Percentiles rank a stretch among this genome's conserved stretches.
Conservation (phyloP, 768 basidiomycete genomes). For the Hydnomerulius pinastri region DNA sequence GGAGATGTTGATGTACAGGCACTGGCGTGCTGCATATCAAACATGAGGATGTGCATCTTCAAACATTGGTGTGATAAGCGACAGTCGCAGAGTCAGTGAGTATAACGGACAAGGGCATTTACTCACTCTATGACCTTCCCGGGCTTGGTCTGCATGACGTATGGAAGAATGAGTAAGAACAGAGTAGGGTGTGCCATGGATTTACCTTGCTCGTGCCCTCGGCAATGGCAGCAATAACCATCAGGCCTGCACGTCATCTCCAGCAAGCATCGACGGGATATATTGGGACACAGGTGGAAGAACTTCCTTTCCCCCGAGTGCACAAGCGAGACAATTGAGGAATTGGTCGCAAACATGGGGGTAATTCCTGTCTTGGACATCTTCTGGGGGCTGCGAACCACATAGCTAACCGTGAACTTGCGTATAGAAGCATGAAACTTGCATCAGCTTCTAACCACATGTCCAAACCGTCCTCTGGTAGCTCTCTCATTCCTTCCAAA, state of each 20-base stretch:
- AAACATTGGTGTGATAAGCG: constrained; percentile 74
- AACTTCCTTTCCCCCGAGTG: constrained; percentile 73
- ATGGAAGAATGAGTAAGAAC: neutral
- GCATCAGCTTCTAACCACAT: constrained; percentile 79
- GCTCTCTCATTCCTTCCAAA: constrained; percentile 80
- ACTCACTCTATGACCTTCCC: constrained; percentile 80
- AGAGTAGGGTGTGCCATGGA: neutral
- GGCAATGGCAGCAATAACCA: constrained; percentile 83
- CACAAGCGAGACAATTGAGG: constrained; percentile 78
- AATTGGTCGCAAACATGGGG: constrained; percentile 82
- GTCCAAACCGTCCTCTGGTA: constrained; percentile 60
- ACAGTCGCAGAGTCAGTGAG: neutral
- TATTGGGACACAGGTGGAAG: constrained; percentile 81
- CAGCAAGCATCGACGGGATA: constrained; percentile 79
- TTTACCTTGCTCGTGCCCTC: constrained; percentile 78
- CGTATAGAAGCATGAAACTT: constrained; percentile 31
- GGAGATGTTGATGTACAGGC: constrained; percentile 53
- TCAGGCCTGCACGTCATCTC: constrained; percentile 82
- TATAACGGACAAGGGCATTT: neutral
- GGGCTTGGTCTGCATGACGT: constrained; percentile 81
- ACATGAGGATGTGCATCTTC: constrained; percentile 75
- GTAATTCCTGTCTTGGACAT: constrained; percentile 60
- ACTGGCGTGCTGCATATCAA: constrained; percentile 81
- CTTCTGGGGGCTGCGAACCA: constrained; percentile 57
- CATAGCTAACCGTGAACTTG: neutral